Evolutionary conservation across 257 asterid genomes (phyloP), one percentile per base, ranked within the genome.

Genomic region (Gynochthodes officinalis): DNA sequence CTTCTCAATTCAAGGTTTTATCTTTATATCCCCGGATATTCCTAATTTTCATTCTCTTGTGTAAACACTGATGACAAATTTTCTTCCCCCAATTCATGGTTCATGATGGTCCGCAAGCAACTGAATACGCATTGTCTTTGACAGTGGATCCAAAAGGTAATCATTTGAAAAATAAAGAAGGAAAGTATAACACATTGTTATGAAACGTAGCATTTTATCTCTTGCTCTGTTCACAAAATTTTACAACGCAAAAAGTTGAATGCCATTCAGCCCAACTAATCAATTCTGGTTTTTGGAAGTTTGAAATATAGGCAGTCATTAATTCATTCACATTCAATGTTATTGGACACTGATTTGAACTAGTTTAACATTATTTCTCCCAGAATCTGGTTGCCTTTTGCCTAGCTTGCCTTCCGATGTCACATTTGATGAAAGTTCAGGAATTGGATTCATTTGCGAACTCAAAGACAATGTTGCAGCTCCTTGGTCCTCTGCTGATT

Each of bases 91-190:
- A 7, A 23, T 30, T 43, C 53, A 2, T 73, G 57, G 69, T 19
- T 49, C 50, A 0, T 64, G 43, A 8, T 58, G 64, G 64, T 28
- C 28, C 37, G 60, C 53, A 59, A 75, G 40, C 46, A n/a, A 21
- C 23, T 49, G 43, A 37, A 16, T 12, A 13, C 58, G 13, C 28
- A 62, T 52, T 53, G 52, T 42, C 65, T 61, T 10, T 28, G 50
- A 21, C 74, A 74, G 86, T 71, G 7, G 79, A 79, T 57, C 61
- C 78, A 35, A 76, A 72, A 82, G 83, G 86, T 78, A 76, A 75
- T 16, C 42, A 15, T 25, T 66, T 10, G 18, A 18, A 25, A 13
- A 21, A 19, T 49, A 39, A 12, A 27, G 0, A 14, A 10, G 21
- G n/a, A 13, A 19, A 16, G 25, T 15, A 50, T 18, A 18, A 0